These are phyloP conservation scores for Scleroderma bovista DNA, from an alignment of 768 basidiomycete genomes.

Conservation along the genomic window DNA sequence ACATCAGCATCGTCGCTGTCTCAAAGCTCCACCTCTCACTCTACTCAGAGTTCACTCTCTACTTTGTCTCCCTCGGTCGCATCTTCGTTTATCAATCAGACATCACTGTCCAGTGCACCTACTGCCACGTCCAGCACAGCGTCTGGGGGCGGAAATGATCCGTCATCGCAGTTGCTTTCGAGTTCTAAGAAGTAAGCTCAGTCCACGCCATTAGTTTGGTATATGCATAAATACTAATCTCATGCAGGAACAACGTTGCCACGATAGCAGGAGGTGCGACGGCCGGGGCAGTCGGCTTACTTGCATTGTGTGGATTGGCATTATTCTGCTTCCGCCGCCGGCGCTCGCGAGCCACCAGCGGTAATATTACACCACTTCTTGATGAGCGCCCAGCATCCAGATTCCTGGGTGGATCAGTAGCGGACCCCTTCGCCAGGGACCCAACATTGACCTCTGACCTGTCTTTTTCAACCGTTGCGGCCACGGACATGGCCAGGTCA, in stretches of 20 bases:
- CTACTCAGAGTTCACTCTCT: not conserved
- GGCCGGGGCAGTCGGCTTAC: slow-evolving; percentile 15
- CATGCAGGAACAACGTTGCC: slow-evolving; percentile 10
- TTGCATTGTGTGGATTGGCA: slow-evolving; percentile 11
- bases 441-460: not conserved
- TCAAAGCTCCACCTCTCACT: not conserved
- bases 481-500: not conserved
- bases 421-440: not conserved
- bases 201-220: not conserved
- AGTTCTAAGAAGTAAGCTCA: slow-evolving; percentile 10
- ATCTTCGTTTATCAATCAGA: slow-evolving; percentile 4
- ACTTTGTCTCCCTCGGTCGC: not conserved
- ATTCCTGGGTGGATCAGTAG: not conserved
- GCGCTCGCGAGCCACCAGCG: slow-evolving; percentile 1
- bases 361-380: slow-evolving; percentile 8
- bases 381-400: slow-evolving; percentile 2
- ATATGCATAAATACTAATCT: not conserved
- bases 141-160: slow-evolving; percentile 3
- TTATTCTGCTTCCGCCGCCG: slow-evolving; percentile 7
- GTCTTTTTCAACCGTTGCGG: not conserved
- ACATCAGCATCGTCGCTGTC: slow-evolving; percentile 2
- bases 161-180: not conserved
- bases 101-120: not conserved
- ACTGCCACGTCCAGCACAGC: not conserved
- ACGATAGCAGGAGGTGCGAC: slow-evolving; percentile 11